phyloP scores from a whole-genome alignment of 1,284 basidiomycete species.

The Cutaneotrichosporon sp. region DNA sequence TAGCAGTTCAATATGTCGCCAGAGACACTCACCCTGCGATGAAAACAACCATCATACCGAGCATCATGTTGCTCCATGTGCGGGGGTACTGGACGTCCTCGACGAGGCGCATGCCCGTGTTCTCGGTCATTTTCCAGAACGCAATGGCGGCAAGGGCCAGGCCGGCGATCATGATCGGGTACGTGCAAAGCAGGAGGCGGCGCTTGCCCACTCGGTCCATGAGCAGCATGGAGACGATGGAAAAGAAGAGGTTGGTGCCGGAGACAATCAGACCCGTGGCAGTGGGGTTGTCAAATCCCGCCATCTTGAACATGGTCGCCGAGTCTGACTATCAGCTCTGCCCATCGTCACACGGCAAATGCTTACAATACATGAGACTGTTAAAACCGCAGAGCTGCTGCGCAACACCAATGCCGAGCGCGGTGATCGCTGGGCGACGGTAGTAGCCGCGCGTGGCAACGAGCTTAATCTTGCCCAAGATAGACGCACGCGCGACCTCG shows the following conservation, averaged over 20 bases:
- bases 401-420: constrained; percentile 49
- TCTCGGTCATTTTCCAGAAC: constrained; percentile 53
- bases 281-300: constrained; percentile 39
- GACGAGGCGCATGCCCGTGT: constrained; percentile 60
- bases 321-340: constrained; percentile 22
- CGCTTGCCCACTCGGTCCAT: constrained; percentile 44
- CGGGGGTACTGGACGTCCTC: constrained; percentile 59
- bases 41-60: constrained; percentile 39
- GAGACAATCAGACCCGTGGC: constrained; percentile 37
- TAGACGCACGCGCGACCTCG: constrained; percentile 29
- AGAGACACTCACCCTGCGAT: background rate
- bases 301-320: constrained; percentile 39
- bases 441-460: constrained; percentile 59
- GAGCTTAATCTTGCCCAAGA: constrained; percentile 56
- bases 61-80: constrained; percentile 60
- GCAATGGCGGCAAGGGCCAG: constrained; percentile 40
- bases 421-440: constrained; percentile 63
- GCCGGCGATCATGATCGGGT: constrained; percentile 39
- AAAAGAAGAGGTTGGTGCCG: constrained; percentile 29
- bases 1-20: background rate
- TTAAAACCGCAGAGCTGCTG: constrained; percentile 54
- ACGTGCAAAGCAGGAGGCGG: constrained; percentile 34
- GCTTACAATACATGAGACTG: constrained; percentile 38
- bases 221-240: constrained; percentile 36
- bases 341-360: too few relatives aligned